Evolutionary conservation across 2,329 filamentous ascomycete species (phyloP).

Genomic region (Pestalotiopsis sp.): DNA sequence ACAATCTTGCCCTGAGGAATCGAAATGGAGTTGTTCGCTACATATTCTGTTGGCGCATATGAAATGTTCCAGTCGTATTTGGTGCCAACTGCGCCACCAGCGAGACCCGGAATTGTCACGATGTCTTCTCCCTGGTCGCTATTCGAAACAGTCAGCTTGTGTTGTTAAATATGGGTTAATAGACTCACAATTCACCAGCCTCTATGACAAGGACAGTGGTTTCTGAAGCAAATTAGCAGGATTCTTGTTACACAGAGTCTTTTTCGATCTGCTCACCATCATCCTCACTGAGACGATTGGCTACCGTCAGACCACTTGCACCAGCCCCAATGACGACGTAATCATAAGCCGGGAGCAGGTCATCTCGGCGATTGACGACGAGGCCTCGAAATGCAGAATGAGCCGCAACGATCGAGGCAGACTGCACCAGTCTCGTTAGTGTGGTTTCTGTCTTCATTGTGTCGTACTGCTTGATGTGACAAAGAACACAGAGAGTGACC

Average conservation of each 20-base stretch:
- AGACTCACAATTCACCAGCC: conserved; percentile 28
- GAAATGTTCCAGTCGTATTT: conserved; percentile 9
- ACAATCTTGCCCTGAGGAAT: conserved; percentile 36
- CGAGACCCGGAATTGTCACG: conserved; percentile 6
- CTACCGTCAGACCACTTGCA: conserved; percentile 28
- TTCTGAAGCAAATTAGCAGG: conserved; percentile 2
- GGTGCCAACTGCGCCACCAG: conserved; percentile 4
- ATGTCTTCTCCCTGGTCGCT: conserved; percentile 3
- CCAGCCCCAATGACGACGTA: conserved; percentile 30
- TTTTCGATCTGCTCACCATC: conserved; percentile 33
- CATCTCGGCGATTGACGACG: not conserved
- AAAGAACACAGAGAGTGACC: not conserved
- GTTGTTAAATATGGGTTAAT: conserved; percentile 29
- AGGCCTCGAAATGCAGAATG: not conserved
- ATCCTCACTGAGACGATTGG: conserved; percentile 28
- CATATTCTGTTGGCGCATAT: not conserved
- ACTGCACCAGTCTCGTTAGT: not conserved
- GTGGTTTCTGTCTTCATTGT: not conserved
- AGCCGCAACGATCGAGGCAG: not conserved
- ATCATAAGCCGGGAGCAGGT: conserved; percentile 15
- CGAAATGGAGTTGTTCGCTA: not conserved
- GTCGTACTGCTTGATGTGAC: not conserved
- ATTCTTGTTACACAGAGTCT: not conserved
- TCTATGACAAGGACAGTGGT: conserved; percentile 30
- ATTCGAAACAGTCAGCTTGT: not conserved